A percentile compares a stretch with the other conserved stretches of the same genome.
Evolutionary conservation across 2,329 filamentous ascomycete genomes (phyloP).

Genomic region (Capronia epimyces): DNA sequence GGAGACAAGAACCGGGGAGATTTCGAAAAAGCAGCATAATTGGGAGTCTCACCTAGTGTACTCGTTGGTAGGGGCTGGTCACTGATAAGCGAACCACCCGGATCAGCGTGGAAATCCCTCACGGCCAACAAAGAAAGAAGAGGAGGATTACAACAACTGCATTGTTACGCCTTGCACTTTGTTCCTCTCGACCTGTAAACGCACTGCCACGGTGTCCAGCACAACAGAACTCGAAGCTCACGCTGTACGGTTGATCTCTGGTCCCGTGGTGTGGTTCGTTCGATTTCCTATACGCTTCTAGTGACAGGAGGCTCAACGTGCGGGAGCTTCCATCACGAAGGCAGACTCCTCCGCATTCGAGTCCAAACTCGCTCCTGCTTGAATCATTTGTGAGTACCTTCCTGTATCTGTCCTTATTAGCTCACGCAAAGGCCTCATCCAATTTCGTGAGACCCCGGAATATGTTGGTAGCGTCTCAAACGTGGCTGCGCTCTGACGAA

Average conservation of each 20-base stretch:
- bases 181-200: constrained; percentile 1
- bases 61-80: constrained; percentile 9
- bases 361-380: constrained; percentile 13
- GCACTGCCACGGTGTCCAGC: constrained; percentile 1
- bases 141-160: constrained; percentile 13
- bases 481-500: constrained; percentile 17
- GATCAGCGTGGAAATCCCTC: constrained; percentile 18
- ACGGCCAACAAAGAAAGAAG: constrained; percentile 13
- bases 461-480: neutral
- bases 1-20: constrained; percentile 11
- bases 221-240: constrained; percentile 9
- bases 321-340: neutral
- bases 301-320: constrained; percentile 1
- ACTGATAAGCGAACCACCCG: constrained; percentile 18
- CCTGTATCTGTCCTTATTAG: neutral
- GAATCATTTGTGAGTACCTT: constrained; percentile 16
- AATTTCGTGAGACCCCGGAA: constrained; percentile 1
- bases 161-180: constrained; percentile 14
- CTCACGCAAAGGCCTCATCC: constrained; percentile 4
- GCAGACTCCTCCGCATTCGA: neutral
- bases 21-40: constrained; percentile 5
- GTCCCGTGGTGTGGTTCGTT: constrained; percentile 25
- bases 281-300: constrained; percentile 6
- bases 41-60: constrained; percentile 1
- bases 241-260: constrained; percentile 28